phyloP scores from a whole-genome alignment of 1,284 basidiomycete genomes.

The Wolfiporia cocos region DNA sequence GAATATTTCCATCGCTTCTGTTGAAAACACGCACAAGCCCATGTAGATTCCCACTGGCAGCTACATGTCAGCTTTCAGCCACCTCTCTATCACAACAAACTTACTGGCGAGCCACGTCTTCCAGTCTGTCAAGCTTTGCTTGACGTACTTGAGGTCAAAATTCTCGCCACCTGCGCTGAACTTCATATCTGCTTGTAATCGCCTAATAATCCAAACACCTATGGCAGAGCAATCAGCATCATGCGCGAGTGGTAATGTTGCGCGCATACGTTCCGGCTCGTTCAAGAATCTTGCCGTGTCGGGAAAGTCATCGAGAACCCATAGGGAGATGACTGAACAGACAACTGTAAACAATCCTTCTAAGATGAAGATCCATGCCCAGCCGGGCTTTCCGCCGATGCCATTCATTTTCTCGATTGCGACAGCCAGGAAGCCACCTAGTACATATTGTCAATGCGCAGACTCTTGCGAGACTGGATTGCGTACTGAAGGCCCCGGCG shows the following conservation, averaged over 20 bases:
- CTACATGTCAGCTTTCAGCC: not conserved
- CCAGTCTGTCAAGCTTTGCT: slow-evolving; percentile 42
- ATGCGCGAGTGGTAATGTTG: too few species aligned
- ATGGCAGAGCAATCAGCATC: too few species aligned
- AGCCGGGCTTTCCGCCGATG: slow-evolving; percentile 51
- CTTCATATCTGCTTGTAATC: slow-evolving; percentile 42
- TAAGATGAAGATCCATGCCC: slow-evolving; percentile 72
- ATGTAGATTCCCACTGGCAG: slow-evolving; percentile 39
- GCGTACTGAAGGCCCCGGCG: slow-evolving; percentile 61
- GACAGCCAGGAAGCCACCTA: slow-evolving; percentile 56
- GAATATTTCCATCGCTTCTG: slow-evolving; percentile 1
- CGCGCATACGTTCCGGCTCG: slow-evolving; percentile 36
- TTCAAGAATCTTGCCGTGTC: slow-evolving; percentile 53
- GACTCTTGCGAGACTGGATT: not conserved
- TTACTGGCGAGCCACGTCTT: slow-evolving; percentile 46
- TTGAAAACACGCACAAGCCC: slow-evolving; percentile 30
- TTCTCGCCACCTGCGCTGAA: slow-evolving; percentile 44
- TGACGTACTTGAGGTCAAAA: slow-evolving; percentile 38
- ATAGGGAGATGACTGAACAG: slow-evolving; percentile 44
- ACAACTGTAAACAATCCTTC: slow-evolving; percentile 68
- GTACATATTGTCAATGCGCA: not conserved
- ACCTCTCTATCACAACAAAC: slow-evolving; percentile 4
- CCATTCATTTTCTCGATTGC: slow-evolving; percentile 67
- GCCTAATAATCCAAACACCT: slow-evolving; percentile 41
- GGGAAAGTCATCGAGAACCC: slow-evolving; percentile 54